phyloP scores from a whole-genome alignment of 176 grass and related monocot species.

The Phoenix roebelenii region DNA sequence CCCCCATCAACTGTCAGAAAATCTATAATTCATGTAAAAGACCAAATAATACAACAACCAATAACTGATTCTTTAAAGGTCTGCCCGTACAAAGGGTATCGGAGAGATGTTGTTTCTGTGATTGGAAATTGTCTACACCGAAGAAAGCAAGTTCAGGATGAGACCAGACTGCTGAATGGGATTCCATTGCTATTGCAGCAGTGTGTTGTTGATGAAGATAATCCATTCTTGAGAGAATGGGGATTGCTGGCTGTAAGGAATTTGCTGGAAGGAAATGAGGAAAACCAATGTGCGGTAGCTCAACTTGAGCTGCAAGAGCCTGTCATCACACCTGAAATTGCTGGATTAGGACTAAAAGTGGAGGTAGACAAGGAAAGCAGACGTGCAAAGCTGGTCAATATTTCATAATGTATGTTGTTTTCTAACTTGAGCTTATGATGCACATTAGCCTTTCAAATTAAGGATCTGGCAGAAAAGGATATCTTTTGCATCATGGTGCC shows the following conservation, averaged over 20 bases:
- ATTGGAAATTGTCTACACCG: conserved; percentile 66
- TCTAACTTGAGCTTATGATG: background rate
- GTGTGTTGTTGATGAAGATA: conserved; percentile 82
- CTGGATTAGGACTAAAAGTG: conserved; percentile 56
- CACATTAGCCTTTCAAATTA: too few species aligned
- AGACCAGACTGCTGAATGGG: conserved; percentile 46
- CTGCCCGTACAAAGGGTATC: conserved; percentile 79
- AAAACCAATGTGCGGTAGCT: conserved; percentile 65
- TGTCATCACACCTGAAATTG: conserved; percentile 65
- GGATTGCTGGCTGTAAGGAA: conserved; percentile 64
- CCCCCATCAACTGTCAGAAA: conserved; percentile 78
- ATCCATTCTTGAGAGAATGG: conserved; percentile 86
- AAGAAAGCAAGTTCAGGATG: conserved; percentile 68
- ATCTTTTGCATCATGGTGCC: background rate
- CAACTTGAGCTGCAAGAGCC: conserved; percentile 70
- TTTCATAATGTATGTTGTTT: conserved; percentile 33
- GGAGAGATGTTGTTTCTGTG: conserved; percentile 68
- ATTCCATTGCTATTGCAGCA: conserved; percentile 78
- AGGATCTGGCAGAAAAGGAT: too few species aligned
- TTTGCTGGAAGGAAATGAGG: conserved; percentile 75
- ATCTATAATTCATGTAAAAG: conserved; percentile 29
- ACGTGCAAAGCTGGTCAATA: conserved; percentile 69
- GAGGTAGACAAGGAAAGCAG: conserved; percentile 66
- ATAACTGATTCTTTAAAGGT: conserved; percentile 29
- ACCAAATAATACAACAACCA: conserved; percentile 24